Evolutionary conservation across 352 stramenopile species (phyloP).

Genomic region (Globisporangium abappressorium): DNA sequence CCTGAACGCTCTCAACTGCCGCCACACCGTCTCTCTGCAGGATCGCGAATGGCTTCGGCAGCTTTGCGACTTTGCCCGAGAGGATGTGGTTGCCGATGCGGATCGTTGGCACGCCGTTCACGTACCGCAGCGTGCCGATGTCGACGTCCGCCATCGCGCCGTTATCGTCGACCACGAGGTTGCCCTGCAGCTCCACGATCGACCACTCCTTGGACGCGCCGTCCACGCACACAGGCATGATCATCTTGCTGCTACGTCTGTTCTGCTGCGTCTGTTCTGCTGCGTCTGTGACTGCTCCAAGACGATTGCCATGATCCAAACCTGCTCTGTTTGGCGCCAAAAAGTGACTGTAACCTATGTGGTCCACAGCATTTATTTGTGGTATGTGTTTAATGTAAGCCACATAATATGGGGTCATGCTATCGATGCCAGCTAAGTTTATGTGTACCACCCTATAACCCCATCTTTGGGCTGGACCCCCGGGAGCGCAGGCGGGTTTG

Average conservation of each 20-base stretch:
- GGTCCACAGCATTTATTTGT: neutral
- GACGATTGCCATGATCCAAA: neutral
- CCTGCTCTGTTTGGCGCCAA: neutral
- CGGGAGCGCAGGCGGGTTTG: constrained; percentile 20
- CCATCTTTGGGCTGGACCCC: neutral
- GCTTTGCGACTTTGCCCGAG: constrained; percentile 58
- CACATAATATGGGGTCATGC: neutral
- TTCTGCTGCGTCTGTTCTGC: too few relatives aligned
- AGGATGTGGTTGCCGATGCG: constrained; percentile 85
- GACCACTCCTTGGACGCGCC: constrained; percentile 71
- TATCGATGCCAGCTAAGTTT: neutral
- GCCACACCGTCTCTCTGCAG: constrained; percentile 42
- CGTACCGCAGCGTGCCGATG: constrained; percentile 68
- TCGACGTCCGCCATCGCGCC: constrained; percentile 36
- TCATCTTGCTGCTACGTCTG: constrained; percentile 29
- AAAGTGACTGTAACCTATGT: neutral
- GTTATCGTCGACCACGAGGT: constrained; percentile 45
- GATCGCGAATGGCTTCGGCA: constrained; percentile 76
- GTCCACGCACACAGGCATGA: constrained; percentile 65
- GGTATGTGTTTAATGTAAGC: neutral
- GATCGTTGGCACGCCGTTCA: constrained; percentile 64
- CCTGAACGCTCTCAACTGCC: neutral
- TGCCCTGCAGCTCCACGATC: constrained; percentile 80
- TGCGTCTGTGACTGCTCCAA: neutral
- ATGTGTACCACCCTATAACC: neutral